phyloP scores from a whole-genome alignment of 2,329 filamentous ascomycete genomes.

The Nemania abortiva region DNA sequence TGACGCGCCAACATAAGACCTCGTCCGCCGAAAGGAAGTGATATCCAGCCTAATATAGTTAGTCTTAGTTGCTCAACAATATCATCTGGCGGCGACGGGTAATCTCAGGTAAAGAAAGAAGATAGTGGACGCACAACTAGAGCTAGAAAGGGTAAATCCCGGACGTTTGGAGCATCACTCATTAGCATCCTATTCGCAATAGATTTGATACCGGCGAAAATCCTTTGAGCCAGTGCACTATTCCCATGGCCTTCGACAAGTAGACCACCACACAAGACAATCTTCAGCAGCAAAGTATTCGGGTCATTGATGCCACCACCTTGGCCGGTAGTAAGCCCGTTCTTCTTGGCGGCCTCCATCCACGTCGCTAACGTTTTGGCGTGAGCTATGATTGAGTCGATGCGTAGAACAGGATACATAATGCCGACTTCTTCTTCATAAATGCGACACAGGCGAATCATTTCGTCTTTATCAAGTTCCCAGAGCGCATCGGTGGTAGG shows the following conservation, averaged over 20 bases:
- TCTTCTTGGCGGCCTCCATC: slow-evolving; percentile 67
- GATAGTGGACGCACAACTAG: slow-evolving; percentile 51
- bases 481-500: slow-evolving; percentile 78
- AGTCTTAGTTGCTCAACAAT: slow-evolving; percentile 25
- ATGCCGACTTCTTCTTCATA: slow-evolving; percentile 92
- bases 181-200: slow-evolving; percentile 75
- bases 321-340: slow-evolving; percentile 50
- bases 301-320: slow-evolving; percentile 60
- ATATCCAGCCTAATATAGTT: slow-evolving; percentile 66
- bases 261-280: slow-evolving; percentile 83
- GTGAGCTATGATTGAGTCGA: slow-evolving; percentile 77
- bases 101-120: background rate
- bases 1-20: slow-evolving; percentile 85
- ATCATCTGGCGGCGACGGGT: background rate
- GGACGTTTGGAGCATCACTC: slow-evolving; percentile 62
- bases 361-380: slow-evolving; percentile 77
- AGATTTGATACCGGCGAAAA: slow-evolving; percentile 82
- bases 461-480: slow-evolving; percentile 81
- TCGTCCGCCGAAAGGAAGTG: slow-evolving; percentile 90
- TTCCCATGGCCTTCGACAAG: slow-evolving; percentile 83
- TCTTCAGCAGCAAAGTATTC: slow-evolving; percentile 79
- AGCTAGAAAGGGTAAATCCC: slow-evolving; percentile 63
- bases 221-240: slow-evolving; percentile 76
- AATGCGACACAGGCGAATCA: slow-evolving; percentile 79
- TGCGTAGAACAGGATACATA: slow-evolving; percentile 89